Conservation (phyloP, 306 rosid genomes). For the Alnus glutinosa region DNA sequence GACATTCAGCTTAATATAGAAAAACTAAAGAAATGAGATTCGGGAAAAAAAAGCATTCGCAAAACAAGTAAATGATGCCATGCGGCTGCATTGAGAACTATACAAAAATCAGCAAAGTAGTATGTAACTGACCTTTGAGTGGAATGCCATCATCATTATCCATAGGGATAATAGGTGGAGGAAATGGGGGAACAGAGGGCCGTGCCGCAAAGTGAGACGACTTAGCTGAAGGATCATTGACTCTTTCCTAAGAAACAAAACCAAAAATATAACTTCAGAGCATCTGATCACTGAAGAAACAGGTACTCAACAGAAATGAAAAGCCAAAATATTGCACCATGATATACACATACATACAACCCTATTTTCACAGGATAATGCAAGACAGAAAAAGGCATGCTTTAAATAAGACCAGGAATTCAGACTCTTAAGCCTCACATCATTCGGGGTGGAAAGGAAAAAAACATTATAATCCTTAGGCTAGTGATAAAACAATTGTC, state of each 20-base stretch:
- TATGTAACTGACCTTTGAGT: conserved; percentile 54
- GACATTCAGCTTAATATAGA: neutral
- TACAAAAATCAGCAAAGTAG: conserved; percentile 11
- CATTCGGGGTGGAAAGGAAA: neutral
- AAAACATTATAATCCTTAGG: conserved; percentile 4
- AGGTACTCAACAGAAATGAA: neutral
- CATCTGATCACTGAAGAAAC: conserved; percentile 21
- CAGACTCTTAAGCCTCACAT: neutral
- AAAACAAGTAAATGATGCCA: conserved; percentile 14
- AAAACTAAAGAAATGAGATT: conserved; percentile 1
- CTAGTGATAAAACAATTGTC: neutral
- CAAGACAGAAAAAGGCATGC: neutral
- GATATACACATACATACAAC: neutral
- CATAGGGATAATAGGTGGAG: conserved; percentile 65
- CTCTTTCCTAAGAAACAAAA: conserved; percentile 69
- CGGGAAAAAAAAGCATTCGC: conserved; percentile 9
- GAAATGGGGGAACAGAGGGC: conserved; percentile 69
- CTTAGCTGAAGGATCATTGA: conserved; percentile 69
- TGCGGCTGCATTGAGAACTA: conserved; percentile 21
- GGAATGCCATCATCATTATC: conserved; percentile 91
- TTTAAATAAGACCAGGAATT: neutral
- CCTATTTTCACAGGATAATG: neutral
- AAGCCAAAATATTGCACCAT: neutral
- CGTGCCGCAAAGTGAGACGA: conserved; percentile 70
- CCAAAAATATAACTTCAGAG: conserved; percentile 10